Conservation (phyloP, 345 rosid species). For the Firmiana major region DNA sequence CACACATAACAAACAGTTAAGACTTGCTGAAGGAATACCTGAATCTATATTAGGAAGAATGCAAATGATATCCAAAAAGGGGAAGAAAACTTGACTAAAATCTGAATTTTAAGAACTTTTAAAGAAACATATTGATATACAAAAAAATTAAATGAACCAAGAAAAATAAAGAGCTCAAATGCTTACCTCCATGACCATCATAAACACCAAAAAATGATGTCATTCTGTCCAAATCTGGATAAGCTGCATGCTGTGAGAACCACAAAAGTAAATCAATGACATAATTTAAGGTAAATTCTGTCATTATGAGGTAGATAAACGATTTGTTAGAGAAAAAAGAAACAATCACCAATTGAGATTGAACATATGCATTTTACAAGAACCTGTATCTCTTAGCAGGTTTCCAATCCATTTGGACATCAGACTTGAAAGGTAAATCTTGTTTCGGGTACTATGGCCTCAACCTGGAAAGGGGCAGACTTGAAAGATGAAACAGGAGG, state of each 20-base stretch:
- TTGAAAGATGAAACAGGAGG: too few relatives aligned
- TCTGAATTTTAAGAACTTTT: neutral
- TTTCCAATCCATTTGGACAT: neutral
- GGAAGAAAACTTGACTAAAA: neutral
- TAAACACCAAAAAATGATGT: constrained; percentile 84
- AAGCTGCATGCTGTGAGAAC: constrained; percentile 60
- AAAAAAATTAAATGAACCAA: neutral
- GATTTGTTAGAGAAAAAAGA: neutral
- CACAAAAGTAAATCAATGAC: neutral
- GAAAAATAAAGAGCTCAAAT: neutral
- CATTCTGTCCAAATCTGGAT: constrained; percentile 52
- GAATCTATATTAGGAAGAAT: neutral
- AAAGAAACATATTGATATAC: neutral
- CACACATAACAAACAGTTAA: too few relatives aligned
- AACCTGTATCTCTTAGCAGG: neutral
- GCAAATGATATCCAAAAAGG: neutral
- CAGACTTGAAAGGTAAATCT: too few relatives aligned
- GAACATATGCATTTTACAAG: neutral
- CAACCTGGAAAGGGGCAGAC: too few relatives aligned
- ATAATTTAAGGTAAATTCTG: neutral
- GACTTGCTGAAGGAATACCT: neutral
- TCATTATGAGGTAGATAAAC: neutral
- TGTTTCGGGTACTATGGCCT: too few relatives aligned
- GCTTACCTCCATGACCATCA: constrained; percentile 88
- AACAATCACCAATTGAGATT: neutral